A percentile compares a stretch with the other conserved stretches of the same genome.
phyloP scores from a whole-genome alignment of 2,329 filamentous ascomycete genomes.

The Pseudogymnoascus pannorum region DNA sequence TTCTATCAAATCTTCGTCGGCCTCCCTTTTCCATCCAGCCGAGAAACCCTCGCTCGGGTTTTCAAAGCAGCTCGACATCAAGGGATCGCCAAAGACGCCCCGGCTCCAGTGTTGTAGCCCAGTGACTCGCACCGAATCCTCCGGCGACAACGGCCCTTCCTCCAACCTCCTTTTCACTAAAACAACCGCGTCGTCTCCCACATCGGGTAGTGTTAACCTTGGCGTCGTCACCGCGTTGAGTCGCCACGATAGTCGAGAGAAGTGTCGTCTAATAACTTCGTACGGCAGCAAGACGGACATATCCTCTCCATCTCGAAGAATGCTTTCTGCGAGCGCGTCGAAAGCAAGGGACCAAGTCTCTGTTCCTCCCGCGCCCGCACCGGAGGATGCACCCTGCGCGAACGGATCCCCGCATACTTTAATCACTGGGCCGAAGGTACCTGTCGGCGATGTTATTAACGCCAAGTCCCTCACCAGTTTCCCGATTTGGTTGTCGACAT shows the following conservation, averaged over 20 bases:
- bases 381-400: slow-evolving; percentile 4
- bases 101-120: slow-evolving; percentile 53
- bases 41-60: slow-evolving; percentile 39
- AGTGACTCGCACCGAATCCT: slow-evolving; percentile 33
- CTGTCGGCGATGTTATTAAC: slow-evolving; percentile 22
- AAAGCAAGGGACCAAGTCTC: slow-evolving; percentile 51
- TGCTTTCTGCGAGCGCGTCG: slow-evolving; percentile 46
- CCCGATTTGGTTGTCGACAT: slow-evolving; percentile 25
- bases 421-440: slow-evolving; percentile 24
- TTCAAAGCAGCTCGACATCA: slow-evolving; percentile 45
- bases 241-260: slow-evolving; percentile 39
- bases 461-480: slow-evolving; percentile 23
- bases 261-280: slow-evolving; percentile 44
- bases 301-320: slow-evolving; percentile 54
- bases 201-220: slow-evolving; percentile 48
- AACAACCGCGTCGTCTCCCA: slow-evolving; percentile 42
- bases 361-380: slow-evolving; percentile 21
- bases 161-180: slow-evolving; percentile 32
- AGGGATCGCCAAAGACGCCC: slow-evolving; percentile 52
- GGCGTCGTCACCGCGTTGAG: slow-evolving; percentile 47
- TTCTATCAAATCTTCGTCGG: slow-evolving; percentile 33
- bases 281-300: slow-evolving; percentile 52
- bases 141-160: slow-evolving; percentile 11
- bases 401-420: slow-evolving; percentile 21
- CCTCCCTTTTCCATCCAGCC: slow-evolving; percentile 33